These are phyloP conservation scores for Nothomitra cinnamomea DNA, from an alignment of 2,329 filamentous ascomycete species.

Conservation along the genomic window DNA sequence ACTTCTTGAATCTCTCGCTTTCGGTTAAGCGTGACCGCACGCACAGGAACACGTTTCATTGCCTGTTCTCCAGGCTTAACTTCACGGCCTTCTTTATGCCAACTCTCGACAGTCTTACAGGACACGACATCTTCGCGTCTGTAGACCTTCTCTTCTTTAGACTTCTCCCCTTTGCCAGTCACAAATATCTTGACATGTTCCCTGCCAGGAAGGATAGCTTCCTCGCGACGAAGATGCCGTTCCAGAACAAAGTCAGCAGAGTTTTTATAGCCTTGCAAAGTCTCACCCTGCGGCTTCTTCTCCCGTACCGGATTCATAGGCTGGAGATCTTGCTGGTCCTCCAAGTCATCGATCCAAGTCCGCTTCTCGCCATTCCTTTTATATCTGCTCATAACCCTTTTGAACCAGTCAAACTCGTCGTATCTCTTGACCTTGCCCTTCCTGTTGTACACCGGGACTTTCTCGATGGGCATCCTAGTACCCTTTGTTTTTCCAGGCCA, in stretches of 20 bases:
- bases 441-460: constrained; percentile 61
- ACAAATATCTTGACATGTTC: constrained; percentile 58
- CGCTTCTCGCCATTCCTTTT: constrained; percentile 31
- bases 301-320: constrained; percentile 58
- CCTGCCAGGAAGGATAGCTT: constrained; percentile 58
- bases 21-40: constrained; percentile 75
- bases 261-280: constrained; percentile 73
- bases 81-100: constrained; percentile 89
- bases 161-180: constrained; percentile 54
- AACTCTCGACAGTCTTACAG: constrained; percentile 86
- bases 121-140: constrained; percentile 60
- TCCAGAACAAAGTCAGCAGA: constrained; percentile 74
- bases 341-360: constrained; percentile 59
- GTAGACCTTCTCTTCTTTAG: constrained; percentile 66
- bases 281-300: constrained; percentile 58
- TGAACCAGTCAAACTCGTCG: constrained; percentile 80
- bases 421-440: constrained; percentile 62
- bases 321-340: constrained; percentile 62
- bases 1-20: constrained; percentile 80
- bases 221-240: constrained; percentile 77
- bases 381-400: constrained; percentile 60
- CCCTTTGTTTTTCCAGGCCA: constrained; percentile 86
- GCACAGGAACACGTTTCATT: constrained; percentile 74
- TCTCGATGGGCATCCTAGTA: constrained; percentile 59
- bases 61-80: constrained; percentile 54